phyloP scores from a whole-genome alignment of 2,329 filamentous ascomycete species.

The Cladosporium sp. region DNA sequence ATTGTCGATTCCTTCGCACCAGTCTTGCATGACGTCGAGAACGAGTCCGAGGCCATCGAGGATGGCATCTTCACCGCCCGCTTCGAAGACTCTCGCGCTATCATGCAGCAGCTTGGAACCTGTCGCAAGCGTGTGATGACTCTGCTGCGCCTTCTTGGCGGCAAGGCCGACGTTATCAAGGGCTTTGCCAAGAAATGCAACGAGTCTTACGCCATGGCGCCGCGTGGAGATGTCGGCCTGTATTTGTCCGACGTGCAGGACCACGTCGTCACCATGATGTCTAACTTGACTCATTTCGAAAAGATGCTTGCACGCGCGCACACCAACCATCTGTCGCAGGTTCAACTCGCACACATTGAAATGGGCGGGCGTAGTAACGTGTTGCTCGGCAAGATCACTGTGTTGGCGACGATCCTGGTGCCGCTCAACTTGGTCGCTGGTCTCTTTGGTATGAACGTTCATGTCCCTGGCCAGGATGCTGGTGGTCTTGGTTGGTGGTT shows the following conservation, averaged over 20 bases:
- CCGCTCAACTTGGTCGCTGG: constrained; percentile 89
- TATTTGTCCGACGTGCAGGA: constrained; percentile 98
- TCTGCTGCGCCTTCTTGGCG: constrained; percentile 84
- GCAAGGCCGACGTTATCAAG: constrained; percentile 97
- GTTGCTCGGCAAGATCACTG: constrained; percentile 89
- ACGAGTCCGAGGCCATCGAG: constrained; percentile 87
- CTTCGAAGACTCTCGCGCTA: constrained; percentile 80
- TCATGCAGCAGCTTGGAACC: constrained; percentile 82
- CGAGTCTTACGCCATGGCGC: constrained; percentile 91
- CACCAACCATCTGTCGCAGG: constrained; percentile 92
- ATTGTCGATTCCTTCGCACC: constrained; percentile 96
- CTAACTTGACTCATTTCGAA: constrained; percentile 90
- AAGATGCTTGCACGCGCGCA: constrained; percentile 94
- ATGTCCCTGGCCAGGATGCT: constrained; percentile 58
- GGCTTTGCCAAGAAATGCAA: constrained; percentile 99
- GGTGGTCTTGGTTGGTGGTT: constrained; percentile 54
- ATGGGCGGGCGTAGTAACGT: constrained; percentile 85
- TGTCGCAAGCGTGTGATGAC: constrained; percentile 94
- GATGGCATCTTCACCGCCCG: constrained; percentile 92
- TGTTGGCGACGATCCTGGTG: constrained; percentile 91
- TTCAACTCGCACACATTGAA: constrained; percentile 85
- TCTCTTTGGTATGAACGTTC: constrained; percentile 84
- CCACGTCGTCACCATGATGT: constrained; percentile 99
- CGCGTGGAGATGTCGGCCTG: constrained; percentile 91
- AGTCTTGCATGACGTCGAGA: constrained; percentile 79